A percentile compares a stretch with the other conserved stretches of the same genome.
phyloP scores from a whole-genome alignment of 2,329 filamentous ascomycete genomes.

The Pestalotiopsis sp. region DNA sequence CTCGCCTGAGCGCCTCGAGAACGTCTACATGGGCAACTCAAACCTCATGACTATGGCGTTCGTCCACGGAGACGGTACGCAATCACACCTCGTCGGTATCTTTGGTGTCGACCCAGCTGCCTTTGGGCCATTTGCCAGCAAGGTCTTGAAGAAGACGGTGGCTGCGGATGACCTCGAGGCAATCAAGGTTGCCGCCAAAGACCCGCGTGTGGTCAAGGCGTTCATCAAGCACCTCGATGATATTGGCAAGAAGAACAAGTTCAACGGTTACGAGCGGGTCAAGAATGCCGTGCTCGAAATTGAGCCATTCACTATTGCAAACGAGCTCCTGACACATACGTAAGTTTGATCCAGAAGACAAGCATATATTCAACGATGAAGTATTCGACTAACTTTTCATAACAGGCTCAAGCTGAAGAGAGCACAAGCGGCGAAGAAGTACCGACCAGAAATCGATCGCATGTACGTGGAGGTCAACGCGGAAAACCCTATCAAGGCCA shows the following conservation, averaged over 20 bases:
- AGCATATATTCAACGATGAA: not conserved
- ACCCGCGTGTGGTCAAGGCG: conserved; percentile 73
- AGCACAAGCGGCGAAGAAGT: conserved; percentile 56
- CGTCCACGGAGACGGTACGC: conserved; percentile 85
- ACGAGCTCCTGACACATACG: conserved; percentile 87
- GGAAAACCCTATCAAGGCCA: conserved; percentile 42
- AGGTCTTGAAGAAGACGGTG: conserved; percentile 72
- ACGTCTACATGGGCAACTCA: conserved; percentile 83
- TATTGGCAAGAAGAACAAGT: conserved; percentile 81
- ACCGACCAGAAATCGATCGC: conserved; percentile 53
- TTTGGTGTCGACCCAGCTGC: conserved; percentile 85
- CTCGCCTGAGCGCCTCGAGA: conserved; percentile 95
- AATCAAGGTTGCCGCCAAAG: conserved; percentile 66
- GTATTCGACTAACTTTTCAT: conserved; percentile 8
- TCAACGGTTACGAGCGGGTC: conserved; percentile 89
- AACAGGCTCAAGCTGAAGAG: conserved; percentile 62
- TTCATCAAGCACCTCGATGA: conserved; percentile 78
- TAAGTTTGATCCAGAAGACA: conserved; percentile 51
- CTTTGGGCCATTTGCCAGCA: conserved; percentile 81
- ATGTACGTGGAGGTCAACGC: conserved; percentile 60
- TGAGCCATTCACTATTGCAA: conserved; percentile 92
- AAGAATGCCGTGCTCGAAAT: conserved; percentile 73
- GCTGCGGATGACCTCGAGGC: conserved; percentile 65
- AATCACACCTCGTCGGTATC: conserved; percentile 81
- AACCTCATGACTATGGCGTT: conserved; percentile 79